A percentile compares a stretch with the other conserved stretches of the same genome.
phyloP scores from a whole-genome alignment of 805 yeast genomes.

The Lipomyces yamanashiensis region DNA sequence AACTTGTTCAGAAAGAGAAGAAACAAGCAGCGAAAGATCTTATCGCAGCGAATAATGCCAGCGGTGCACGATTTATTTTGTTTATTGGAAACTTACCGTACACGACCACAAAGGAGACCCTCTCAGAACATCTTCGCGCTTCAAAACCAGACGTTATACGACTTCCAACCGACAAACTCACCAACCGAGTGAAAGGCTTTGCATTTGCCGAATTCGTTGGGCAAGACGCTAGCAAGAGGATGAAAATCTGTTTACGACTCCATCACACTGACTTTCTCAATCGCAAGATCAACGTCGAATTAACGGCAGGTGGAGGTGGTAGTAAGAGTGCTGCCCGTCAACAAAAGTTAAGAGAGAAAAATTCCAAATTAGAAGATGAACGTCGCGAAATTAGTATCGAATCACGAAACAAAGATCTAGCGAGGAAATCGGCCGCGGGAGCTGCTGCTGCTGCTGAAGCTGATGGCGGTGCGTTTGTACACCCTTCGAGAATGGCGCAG shows the following conservation, averaged over 20 bases:
- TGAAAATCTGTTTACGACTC: conserved; percentile 82
- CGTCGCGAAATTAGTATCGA: conserved; percentile 58
- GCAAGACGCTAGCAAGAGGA: conserved; percentile 69
- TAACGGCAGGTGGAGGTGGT: conserved; percentile 94
- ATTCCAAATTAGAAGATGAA: conserved; percentile 73
- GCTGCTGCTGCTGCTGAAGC: conserved; percentile 1
- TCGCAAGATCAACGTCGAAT: conserved; percentile 89
- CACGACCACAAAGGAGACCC: conserved; percentile 62
- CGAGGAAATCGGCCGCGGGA: conserved; percentile 29
- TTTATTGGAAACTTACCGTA: conserved; percentile 92
- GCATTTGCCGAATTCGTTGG: conserved; percentile 86
- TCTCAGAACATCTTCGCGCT: conserved; percentile 72
- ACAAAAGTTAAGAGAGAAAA: conserved; percentile 77
- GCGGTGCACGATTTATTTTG: conserved; percentile 56
- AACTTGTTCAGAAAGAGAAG: conserved; percentile 7
- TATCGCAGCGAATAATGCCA: conserved; percentile 8
- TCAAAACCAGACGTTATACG: conserved; percentile 74
- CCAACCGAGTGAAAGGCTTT: conserved; percentile 64
- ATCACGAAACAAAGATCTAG: conserved; percentile 40
- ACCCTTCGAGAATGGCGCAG: conserved; percentile 69
- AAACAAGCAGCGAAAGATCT: conserved; percentile 13
- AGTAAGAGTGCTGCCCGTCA: conserved; percentile 71
- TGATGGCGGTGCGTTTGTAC: conserved; percentile 42
- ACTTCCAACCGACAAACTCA: conserved; percentile 61
- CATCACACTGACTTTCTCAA: conserved; percentile 74